Evolutionary conservation across 2,329 filamentous ascomycete species (phyloP).

Genomic region (Sordariomycetes sp.): DNA sequence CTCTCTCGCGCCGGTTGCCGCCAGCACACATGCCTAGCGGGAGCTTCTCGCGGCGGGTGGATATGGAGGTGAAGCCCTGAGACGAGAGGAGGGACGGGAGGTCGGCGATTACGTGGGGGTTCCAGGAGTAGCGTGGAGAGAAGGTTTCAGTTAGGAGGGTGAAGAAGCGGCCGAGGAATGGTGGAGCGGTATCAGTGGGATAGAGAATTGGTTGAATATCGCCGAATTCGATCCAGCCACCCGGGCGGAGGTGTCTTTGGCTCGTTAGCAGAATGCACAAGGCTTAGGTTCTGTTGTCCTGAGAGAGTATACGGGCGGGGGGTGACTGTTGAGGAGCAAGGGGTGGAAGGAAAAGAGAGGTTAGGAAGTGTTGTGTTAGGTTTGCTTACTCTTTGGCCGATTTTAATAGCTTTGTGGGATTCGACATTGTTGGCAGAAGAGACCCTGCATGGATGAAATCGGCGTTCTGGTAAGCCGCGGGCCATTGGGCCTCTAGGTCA

Average conservation of each 20-base stretch:
- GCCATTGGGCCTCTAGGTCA: slow-evolving; percentile 23
- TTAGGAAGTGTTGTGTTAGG: not conserved
- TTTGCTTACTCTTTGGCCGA: slow-evolving; percentile 23
- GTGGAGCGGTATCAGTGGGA: slow-evolving; percentile 13
- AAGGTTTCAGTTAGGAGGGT: slow-evolving; percentile 19
- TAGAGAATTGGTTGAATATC: slow-evolving; percentile 14
- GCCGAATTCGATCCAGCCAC: slow-evolving; percentile 9
- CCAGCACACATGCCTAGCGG: not conserved
- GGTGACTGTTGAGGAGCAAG: not conserved
- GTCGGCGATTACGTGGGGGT: slow-evolving; percentile 16
- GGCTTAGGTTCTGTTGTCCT: not conserved
- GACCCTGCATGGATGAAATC: slow-evolving; percentile 50
- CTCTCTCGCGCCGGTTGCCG: not conserved
- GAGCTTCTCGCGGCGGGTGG: slow-evolving; percentile 4
- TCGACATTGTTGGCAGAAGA: slow-evolving; percentile 44
- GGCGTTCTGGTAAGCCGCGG: slow-evolving; percentile 28
- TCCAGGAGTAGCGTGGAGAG: slow-evolving; percentile 21
- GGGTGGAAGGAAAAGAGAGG: not conserved
- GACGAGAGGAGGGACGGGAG: slow-evolving; percentile 8
- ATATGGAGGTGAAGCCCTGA: slow-evolving; percentile 2
- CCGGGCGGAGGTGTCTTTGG: slow-evolving; percentile 21
- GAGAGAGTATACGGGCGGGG: not conserved
- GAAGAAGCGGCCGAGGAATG: slow-evolving; percentile 21
- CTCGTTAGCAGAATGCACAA: not conserved
- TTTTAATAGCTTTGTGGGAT: slow-evolving; percentile 43